Evolutionary conservation across 2,329 filamentous ascomycete species (phyloP).

Genomic region (Fusarium nanum): DNA sequence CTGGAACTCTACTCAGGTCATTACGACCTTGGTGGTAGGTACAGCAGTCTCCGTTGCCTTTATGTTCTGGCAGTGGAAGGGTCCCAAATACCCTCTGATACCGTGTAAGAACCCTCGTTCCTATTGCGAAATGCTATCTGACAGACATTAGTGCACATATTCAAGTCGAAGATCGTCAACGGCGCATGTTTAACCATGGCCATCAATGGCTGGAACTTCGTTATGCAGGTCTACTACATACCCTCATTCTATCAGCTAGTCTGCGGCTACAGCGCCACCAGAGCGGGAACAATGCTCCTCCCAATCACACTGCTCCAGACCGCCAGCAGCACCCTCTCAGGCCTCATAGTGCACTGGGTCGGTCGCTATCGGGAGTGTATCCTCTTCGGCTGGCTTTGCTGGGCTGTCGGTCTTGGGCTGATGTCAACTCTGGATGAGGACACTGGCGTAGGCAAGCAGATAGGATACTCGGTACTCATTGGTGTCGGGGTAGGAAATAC

Average conservation of each 20-base stretch:
- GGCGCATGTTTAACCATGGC: conserved; percentile 68
- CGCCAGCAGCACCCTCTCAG: conserved; percentile 61
- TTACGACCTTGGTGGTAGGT: conserved; percentile 66
- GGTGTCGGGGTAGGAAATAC: conserved; percentile 65
- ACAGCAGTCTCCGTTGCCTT: conserved; percentile 59
- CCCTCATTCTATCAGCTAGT: conserved; percentile 60
- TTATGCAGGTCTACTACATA: conserved; percentile 65
- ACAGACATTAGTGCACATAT: conserved; percentile 59
- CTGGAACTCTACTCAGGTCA: conserved; percentile 67
- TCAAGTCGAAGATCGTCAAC: conserved; percentile 64
- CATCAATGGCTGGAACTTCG: conserved; percentile 69
- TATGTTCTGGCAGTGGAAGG: conserved; percentile 64
- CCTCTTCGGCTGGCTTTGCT: conserved; percentile 63
- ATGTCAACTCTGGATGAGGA: conserved; percentile 63
- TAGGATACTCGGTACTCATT: conserved; percentile 65
- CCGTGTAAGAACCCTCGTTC: conserved; percentile 49
- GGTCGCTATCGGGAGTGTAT: conserved; percentile 66
- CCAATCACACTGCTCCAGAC: conserved; percentile 59
- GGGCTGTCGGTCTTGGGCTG: conserved; percentile 64
- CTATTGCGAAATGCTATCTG: background rate
- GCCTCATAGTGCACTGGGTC: conserved; percentile 63
- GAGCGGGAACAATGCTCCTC: conserved; percentile 56
- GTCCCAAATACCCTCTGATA: conserved; percentile 60
- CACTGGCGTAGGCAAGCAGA: conserved; percentile 63
- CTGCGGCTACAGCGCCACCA: conserved; percentile 57